These are phyloP conservation scores for Cinnamomum micranthum DNA, from an alignment of 164 flowering plant species.

Conservation along the genomic window DNA sequence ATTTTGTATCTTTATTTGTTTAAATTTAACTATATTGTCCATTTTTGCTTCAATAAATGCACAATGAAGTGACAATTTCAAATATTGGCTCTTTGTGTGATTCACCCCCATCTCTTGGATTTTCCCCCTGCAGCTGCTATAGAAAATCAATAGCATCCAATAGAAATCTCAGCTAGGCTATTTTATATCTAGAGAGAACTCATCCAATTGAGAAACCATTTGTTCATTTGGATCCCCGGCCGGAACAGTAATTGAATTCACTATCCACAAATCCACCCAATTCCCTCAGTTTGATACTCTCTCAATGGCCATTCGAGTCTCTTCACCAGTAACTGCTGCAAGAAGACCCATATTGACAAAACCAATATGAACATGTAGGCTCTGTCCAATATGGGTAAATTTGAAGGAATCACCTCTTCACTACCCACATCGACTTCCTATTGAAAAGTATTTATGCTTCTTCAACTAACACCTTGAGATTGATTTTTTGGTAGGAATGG, in stretches of 20 bases:
- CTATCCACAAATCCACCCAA: not conserved
- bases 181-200: not conserved
- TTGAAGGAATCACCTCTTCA: no score
- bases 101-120: not conserved
- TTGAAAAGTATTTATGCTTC: not conserved
- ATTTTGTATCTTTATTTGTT: no score
- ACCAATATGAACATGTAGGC: no score
- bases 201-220: not conserved
- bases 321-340: constrained; percentile 1
- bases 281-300: not conserved
- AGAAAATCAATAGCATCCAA: not conserved
- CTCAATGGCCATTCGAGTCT: not conserved
- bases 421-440: no score
- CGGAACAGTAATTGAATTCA: not conserved
- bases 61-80: not conserved
- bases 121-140: not conserved
- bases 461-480: not conserved
- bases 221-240: not conserved
- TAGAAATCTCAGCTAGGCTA: not conserved
- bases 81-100: not conserved
- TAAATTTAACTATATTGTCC: no score
- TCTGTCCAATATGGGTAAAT: no score
- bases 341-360: not conserved
- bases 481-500: no score
- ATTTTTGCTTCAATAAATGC: not conserved